A percentile compares a stretch with the other conserved stretches of the same genome.
phyloP scores from a whole-genome alignment of 148 eudicot species.

The Vaccinium corymbosum region DNA sequence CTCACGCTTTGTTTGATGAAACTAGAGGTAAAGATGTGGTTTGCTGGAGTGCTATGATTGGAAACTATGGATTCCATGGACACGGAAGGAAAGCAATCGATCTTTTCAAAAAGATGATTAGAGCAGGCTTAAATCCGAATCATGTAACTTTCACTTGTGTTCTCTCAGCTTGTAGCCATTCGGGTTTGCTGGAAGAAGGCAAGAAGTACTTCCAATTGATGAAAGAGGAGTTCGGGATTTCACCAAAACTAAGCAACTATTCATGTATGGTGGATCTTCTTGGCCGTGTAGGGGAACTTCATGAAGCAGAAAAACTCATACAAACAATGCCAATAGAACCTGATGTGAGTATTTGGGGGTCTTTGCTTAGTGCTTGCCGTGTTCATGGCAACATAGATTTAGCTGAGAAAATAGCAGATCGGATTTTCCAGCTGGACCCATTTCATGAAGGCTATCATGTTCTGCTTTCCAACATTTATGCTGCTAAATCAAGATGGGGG shows the following conservation, averaged over 20 bases:
- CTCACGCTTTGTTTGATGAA: constrained; percentile 15
- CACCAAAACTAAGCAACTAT: constrained; percentile 14
- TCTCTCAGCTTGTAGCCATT: constrained; percentile 22
- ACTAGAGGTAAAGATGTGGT: constrained; percentile 14
- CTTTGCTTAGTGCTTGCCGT: constrained; percentile 18
- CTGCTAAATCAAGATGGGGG: constrained; percentile 20
- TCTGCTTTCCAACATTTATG: constrained; percentile 20
- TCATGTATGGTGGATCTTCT: constrained; percentile 23
- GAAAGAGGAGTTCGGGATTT: constrained; percentile 13
- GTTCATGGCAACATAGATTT: constrained; percentile 13
- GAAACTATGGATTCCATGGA: constrained; percentile 18
- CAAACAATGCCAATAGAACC: constrained; percentile 18
- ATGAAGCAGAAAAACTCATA: constrained; percentile 14
- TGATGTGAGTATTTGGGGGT: constrained; percentile 20
- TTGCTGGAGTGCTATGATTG: constrained; percentile 21
- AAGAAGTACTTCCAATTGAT: constrained; percentile 13
- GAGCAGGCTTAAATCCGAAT: constrained; percentile 11
- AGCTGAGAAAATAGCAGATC: constrained; percentile 16
- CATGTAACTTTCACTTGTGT: constrained; percentile 18
- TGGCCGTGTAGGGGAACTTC: constrained; percentile 20
- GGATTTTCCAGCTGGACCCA: constrained; percentile 12
- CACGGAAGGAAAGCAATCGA: constrained; percentile 14
- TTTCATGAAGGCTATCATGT: constrained; percentile 20
- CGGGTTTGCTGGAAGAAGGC: constrained; percentile 19
- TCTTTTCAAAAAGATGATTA: constrained; percentile 13